Conservation (phyloP, 2,329 filamentous ascomycete species). For the Coniochaeta hoffmannii region DNA sequence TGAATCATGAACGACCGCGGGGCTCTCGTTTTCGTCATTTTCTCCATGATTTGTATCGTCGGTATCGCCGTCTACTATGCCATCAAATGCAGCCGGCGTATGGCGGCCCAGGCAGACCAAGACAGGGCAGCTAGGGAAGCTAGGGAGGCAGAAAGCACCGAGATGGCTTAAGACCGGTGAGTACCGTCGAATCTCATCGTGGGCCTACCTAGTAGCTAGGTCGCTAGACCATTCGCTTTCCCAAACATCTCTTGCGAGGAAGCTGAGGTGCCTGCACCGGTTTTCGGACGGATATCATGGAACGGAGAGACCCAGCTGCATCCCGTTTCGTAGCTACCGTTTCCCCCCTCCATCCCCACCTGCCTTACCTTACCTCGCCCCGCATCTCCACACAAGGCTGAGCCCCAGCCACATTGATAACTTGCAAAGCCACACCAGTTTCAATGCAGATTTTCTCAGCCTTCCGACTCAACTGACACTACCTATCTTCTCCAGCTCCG, state of each 20-base stretch:
- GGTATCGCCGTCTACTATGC: constrained; percentile 15
- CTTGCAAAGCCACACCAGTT: not conserved
- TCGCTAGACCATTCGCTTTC: no score
- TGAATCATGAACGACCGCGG: constrained; percentile 14
- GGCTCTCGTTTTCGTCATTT: constrained; percentile 20
- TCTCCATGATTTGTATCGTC: constrained; percentile 16
- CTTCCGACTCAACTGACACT: constrained; percentile 3
- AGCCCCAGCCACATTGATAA: not conserved
- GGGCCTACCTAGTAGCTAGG: no score
- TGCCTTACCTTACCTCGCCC: not conserved
- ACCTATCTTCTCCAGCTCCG: not conserved
- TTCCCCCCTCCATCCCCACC: not conserved
- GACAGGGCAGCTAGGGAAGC: no score
- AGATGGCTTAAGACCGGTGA: not conserved
- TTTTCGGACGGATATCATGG: no score
- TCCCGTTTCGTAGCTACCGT: not conserved
- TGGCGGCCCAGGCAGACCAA: constrained; percentile 16
- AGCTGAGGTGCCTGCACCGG: no score
- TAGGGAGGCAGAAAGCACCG: constrained; percentile 11
- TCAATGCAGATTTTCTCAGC: constrained; percentile 3
- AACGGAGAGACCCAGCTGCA: not conserved
- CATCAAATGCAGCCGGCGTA: constrained; percentile 12
- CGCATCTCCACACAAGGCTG: not conserved
- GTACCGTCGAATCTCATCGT: no score
- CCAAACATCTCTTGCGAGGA: no score